A percentile compares a stretch with the other conserved stretches of the same genome.
phyloP scores from a whole-genome alignment of 2,329 filamentous ascomycete genomes.

The Ustilaginoidea virens region DNA sequence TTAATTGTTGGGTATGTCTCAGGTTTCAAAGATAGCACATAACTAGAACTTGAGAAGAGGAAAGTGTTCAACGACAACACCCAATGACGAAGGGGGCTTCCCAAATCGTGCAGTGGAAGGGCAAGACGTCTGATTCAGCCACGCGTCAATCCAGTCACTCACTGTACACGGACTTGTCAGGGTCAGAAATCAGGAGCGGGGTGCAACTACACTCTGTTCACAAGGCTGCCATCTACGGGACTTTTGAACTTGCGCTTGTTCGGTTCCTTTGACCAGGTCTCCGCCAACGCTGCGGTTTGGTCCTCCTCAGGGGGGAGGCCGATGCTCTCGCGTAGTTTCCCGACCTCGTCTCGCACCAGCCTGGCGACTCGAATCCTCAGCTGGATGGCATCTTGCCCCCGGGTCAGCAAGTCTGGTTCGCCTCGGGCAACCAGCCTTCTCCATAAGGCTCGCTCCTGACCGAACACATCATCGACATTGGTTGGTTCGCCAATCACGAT shows the following conservation, averaged over 20 bases:
- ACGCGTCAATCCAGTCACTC: no score
- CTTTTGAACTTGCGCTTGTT: conserved; percentile 33
- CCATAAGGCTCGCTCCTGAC: conserved; percentile 63
- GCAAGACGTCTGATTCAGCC: no score
- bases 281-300: conserved; percentile 57
- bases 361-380: conserved; percentile 61
- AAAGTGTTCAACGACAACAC: no score
- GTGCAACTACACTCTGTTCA: conserved; percentile 23
- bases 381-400: conserved; percentile 48
- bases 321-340: conserved; percentile 56
- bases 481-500: conserved; percentile 69
- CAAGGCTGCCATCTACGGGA: conserved; percentile 35
- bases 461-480: conserved; percentile 60
- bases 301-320: conserved; percentile 68
- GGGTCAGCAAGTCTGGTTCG: conserved; percentile 29
- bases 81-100: no score
- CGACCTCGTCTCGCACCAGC: conserved; percentile 62
- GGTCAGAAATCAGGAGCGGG: no score
- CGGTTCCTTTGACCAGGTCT: conserved; percentile 57
- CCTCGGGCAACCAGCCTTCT: conserved; percentile 40
- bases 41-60: no score
- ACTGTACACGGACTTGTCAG: no score
- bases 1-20: no score
- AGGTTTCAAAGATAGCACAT: no score
- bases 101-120: no score